Evolutionary conservation across 352 stramenopile species (phyloP), one percentile per base, ranked within the genome.

Genomic region (Phytophthora boehmeriae): DNA sequence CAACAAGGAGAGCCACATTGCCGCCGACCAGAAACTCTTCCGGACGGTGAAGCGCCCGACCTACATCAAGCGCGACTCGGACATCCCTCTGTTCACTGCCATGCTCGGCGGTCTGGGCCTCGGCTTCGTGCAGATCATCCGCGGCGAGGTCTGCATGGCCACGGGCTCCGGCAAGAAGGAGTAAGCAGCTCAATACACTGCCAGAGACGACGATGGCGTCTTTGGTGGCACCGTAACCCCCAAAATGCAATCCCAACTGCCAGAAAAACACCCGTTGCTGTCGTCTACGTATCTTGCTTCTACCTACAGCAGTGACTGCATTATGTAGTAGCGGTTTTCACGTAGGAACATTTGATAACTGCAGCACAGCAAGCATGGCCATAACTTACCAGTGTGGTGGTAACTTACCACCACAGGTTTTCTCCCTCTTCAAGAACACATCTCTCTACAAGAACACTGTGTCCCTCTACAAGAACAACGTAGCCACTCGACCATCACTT

Each of bases 71-170:
- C 79, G 80, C 67, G 34, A 66, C 44, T 87, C 68, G 52, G 83
- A 92, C 75, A 74, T 69, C 25, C 44, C 54, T 1, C 67, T 90
- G 38, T 62, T 76, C 48, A 30, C 20, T 8, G 66, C 19, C 22
- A 75, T 93, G 52, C 49, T 86, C 22, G 47, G 57, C n/a, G 59
- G 67, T 50, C 78, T 79, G 19, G 80, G 41, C 51, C 10, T 93
- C 28, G 83, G 83, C 44, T 78, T 90, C 43, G 34, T 76, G 58
- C 81, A 91, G 68, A 73, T 75, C 43, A 36, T 88, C 54, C 75
- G 75, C 36, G 83, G 83, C n/a, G 81, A 90, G 64, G 44, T 86
- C 54, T 77, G 63, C 76, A 93, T 93, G 83, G 77, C 74, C 68
- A 86, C 68, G 34, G 82, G 82, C 54, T 75, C 61, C 22, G 59